phyloP scores from a whole-genome alignment of 1,139 yeast species.

The Yamadazyma oceani region DNA sequence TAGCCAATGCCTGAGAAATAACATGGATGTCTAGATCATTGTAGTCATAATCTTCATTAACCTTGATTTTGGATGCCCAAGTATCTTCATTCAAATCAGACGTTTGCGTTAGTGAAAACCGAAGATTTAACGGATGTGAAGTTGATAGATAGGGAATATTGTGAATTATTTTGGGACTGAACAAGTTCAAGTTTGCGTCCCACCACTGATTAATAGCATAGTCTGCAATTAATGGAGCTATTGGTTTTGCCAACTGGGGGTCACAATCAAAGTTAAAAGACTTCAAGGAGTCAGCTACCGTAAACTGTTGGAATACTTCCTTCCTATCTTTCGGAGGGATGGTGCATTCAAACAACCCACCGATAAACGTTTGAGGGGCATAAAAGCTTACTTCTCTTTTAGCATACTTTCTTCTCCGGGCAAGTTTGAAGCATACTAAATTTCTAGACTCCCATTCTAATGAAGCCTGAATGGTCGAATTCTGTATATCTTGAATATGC shows the following conservation, averaged over 20 bases:
- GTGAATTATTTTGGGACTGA: conserved; percentile 36
- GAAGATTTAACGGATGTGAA: conserved; percentile 41
- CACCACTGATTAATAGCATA: conserved; percentile 51
- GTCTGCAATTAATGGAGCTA: conserved; percentile 63
- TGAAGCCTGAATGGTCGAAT: conserved; percentile 24
- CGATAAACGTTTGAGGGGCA: conserved; percentile 62
- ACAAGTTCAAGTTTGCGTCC: conserved; percentile 23
- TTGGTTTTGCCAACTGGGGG: conserved; percentile 39
- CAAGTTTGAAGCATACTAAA: conserved; percentile 58
- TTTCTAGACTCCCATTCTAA: conserved; percentile 32
- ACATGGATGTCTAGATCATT: conserved; percentile 36
- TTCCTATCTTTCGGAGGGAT: conserved; percentile 24
- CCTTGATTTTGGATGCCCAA: conserved; percentile 52
- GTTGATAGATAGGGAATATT: conserved; percentile 62
- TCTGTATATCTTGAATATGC: conserved; percentile 22
- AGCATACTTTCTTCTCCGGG: conserved; percentile 62
- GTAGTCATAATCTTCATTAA: conserved; percentile 52
- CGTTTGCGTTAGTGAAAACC: conserved; percentile 36
- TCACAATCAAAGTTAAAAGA: conserved; percentile 35
- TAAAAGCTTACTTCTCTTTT: conserved; percentile 48
- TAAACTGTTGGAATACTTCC: conserved; percentile 19
- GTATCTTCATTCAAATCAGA: conserved; percentile 30
- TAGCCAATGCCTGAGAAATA: conserved; percentile 33
- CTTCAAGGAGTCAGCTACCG: conserved; percentile 17
- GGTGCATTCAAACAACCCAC: conserved; percentile 62